Evolutionary conservation across 345 rosid genomes (phyloP), one percentile per base, ranked within the genome.

Genomic region (Tarenaya hassleriana): DNA sequence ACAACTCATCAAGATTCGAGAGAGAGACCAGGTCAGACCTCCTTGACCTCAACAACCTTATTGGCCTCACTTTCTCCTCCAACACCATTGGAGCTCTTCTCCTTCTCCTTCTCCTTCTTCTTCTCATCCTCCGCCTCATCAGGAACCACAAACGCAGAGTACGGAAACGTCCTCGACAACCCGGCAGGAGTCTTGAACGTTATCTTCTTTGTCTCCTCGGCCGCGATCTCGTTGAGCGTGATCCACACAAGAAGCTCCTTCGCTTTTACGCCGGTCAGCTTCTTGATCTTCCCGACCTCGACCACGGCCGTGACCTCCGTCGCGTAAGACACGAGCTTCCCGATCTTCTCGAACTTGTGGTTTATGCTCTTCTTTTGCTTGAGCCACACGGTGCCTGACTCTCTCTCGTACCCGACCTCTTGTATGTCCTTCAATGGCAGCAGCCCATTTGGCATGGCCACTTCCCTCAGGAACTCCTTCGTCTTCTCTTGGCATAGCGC

Each of bases 181-280:
- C 95, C 95, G 0, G 95, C 11, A 0, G 98, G 88, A 16, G 92
- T 72, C 78, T 75, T 69, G 79, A 87, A 84, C 37, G 85, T 84
- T 66, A 91, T 77, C 61, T 80, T 87, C 11, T 54, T 52, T 0
- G 88, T 76, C 11, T 78, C 78, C 21, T 87, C 78, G 27, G 74
- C 7, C 37, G 29, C 77, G 56, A 91, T 89, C 13, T 87, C 95
- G 44, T 74, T 41, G 27, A 91, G 65, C 11, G 78, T 38, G n/a
- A 91, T 33, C 98, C 98, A 91, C 13, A 87, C 8, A 50, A 91
- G 65, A 39, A 91, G 81, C 81, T 91, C 98, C 75, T 87, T 87
- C 53, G 86, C 73, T 80, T 91, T 87, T 11, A 91, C 98, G 5
- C 98, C 98, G 0, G 86, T 84, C 8, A 91, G 92, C 62, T 81